Evolutionary conservation across 2,329 filamentous ascomycete species (phyloP).

Genomic region (Colletotrichum navitas): DNA sequence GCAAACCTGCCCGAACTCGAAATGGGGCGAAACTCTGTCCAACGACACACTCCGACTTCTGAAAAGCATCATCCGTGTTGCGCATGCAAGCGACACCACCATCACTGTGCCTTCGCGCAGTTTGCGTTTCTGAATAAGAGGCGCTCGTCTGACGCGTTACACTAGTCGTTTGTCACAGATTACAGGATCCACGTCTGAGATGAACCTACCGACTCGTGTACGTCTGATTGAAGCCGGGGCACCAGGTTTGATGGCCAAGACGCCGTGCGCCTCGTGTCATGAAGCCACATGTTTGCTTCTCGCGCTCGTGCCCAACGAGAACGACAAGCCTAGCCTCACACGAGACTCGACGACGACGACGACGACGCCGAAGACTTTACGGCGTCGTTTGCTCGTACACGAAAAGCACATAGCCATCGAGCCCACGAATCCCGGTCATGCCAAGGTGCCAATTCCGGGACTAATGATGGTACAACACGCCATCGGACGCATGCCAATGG

Average conservation of each 20-base stretch:
- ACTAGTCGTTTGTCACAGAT: neutral
- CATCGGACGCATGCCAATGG: conserved; percentile 1
- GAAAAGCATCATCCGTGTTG: neutral
- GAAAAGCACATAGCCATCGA: neutral
- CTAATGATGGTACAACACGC: neutral
- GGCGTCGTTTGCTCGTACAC: neutral
- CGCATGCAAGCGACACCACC: neutral
- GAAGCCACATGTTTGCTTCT: neutral
- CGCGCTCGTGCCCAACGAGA: neutral
- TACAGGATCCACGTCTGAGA: neutral
- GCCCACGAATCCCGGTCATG: neutral
- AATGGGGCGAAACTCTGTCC: conserved; percentile 1
- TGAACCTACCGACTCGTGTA: neutral
- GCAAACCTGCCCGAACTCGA: neutral
- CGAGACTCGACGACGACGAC: neutral
- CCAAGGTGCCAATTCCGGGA: neutral
- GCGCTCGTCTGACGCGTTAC: neutral
- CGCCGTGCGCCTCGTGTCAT: too few species aligned
- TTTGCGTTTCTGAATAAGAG: neutral
- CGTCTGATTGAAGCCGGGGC: neutral
- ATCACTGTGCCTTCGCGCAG: too few species aligned
- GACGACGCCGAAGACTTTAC: neutral
- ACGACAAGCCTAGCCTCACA: too few species aligned
- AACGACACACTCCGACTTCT: neutral
- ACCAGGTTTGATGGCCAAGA: neutral